Base-by-base conservation (phyloP, 192 early-diverging fungal species). In the Geosiphon pyriformis region DNA sequence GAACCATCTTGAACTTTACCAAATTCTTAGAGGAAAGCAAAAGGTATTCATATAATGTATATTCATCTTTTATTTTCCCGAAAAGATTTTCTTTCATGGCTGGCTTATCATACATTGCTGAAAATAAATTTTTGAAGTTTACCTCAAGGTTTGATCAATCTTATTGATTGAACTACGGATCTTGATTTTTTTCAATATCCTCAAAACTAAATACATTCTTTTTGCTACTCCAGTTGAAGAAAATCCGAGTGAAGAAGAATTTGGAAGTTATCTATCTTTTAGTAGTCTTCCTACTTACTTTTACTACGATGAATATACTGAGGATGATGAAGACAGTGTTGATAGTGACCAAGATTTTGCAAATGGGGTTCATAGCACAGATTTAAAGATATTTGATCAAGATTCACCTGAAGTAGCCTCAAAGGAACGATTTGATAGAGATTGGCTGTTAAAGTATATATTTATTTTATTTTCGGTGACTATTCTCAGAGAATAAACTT, bases 381-480 rank as follows among this genome's bases (percentile, higher is more conserved):
- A 42, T 42, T 42, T 42, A 15, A 10, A 42, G 7, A 15, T 15
- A 15, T 15, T 10, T 10, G 37, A 6, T 10, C 6, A 10, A 10
- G 37, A 42, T 42, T 15, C 7, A 42, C 7, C 6, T 6, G 37
- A 10, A 15, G 15, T n/a, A n/a, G 20, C 20, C n/a, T 20, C 42
- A 15, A 37, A 34, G 10, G 63, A 22, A 26, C 2, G 10, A 1
- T 65, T 26, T 60, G 81, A 81, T 53, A 75, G 75, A 11, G 73
- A 85, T 58, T 85, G 83, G 83, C 71, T 85, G 29, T 62, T 85
- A 47, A 35, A 68, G 75, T 79, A 63, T 46, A 69, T 56, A 23
- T 20, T 20, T 3, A 46, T 63, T 72, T 52, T 12, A 23, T 10
- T 60, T 59, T 29, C 57, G 12, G 4, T 6, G 11, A 33, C 22